phyloP scores from a whole-genome alignment of 108 stramenopile species.

The Chaetoceros tenuissimus region DNA sequence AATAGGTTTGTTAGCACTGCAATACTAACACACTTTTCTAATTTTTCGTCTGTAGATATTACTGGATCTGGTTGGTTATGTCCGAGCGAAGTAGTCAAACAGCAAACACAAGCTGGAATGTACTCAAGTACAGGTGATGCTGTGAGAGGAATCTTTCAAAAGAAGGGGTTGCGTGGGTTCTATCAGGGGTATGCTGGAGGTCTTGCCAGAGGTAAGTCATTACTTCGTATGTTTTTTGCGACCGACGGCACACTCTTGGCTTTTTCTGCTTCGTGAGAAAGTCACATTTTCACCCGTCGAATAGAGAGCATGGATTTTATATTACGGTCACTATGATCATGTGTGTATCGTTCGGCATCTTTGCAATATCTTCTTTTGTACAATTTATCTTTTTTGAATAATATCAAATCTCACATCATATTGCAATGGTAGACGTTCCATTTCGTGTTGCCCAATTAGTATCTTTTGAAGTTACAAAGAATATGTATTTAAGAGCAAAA shows the following conservation, averaged over 20 bases:
- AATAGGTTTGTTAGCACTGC: too few relatives aligned
- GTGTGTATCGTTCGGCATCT: too few relatives aligned
- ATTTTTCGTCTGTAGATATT: too few relatives aligned
- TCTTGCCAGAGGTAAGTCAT: constrained; percentile 37
- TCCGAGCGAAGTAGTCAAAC: constrained; percentile 73
- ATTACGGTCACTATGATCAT: too few relatives aligned
- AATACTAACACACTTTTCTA: too few relatives aligned
- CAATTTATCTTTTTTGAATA: too few relatives aligned
- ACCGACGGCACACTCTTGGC: neutral
- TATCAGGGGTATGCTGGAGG: constrained; percentile 61
- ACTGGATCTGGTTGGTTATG: constrained; percentile 71
- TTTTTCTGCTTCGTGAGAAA: neutral
- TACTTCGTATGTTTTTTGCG: neutral
- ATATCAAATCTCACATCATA: too few relatives aligned
- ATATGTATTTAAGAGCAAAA: constrained; percentile 23
- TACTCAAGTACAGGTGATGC: constrained; percentile 50
- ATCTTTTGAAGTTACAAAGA: constrained; percentile 69
- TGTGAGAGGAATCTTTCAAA: constrained; percentile 35
- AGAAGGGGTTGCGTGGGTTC: constrained; percentile 45
- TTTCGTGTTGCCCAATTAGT: constrained; percentile 73
- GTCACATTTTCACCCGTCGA: too few relatives aligned
- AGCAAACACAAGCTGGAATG: constrained; percentile 70
- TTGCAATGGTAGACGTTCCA: constrained; percentile 79
- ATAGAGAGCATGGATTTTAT: too few relatives aligned
- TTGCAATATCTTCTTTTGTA: too few relatives aligned